Percentiles rank a stretch among this genome's conserved stretches.
These are phyloP conservation scores for Cyberlindnera subsufficiens DNA, from an alignment of 805 yeast species.

Conservation along the genomic window DNA sequence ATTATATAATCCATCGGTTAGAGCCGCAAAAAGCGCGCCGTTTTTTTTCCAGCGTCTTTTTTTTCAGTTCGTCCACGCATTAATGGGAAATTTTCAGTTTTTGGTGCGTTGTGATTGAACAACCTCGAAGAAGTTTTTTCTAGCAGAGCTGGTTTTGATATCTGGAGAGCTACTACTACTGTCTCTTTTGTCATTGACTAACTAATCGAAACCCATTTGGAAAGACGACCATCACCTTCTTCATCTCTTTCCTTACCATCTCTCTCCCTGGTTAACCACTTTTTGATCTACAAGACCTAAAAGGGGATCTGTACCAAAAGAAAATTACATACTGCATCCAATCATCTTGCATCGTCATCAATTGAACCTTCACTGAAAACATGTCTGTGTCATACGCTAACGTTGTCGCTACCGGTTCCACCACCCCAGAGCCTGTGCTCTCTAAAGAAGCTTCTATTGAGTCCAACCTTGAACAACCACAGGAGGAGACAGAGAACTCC, in stretches of 20 bases:
- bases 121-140: neutral
- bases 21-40: neutral
- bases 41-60: neutral
- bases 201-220: too few relatives aligned
- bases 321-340: too few relatives aligned
- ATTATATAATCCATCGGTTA: neutral
- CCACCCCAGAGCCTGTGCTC: slow-evolving; percentile 16
- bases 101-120: neutral
- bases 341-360: too few relatives aligned
- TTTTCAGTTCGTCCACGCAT: neutral
- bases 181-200: too few relatives aligned
- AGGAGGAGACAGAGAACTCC: neutral
- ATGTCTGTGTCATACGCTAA: slow-evolving; percentile 27
- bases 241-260: too few relatives aligned
- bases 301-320: too few relatives aligned
- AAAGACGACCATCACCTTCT: too few relatives aligned
- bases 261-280: too few relatives aligned
- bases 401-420: slow-evolving; percentile 21
- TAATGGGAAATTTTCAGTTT: neutral
- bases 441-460: slow-evolving; percentile 4
- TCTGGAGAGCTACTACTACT: too few relatives aligned
- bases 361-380: neutral
- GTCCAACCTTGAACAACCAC: neutral
- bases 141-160: too few relatives aligned
- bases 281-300: too few relatives aligned